These are phyloP conservation scores for Kuraishia cidri DNA, from an alignment of 805 yeast species.

Conservation along the genomic window DNA sequence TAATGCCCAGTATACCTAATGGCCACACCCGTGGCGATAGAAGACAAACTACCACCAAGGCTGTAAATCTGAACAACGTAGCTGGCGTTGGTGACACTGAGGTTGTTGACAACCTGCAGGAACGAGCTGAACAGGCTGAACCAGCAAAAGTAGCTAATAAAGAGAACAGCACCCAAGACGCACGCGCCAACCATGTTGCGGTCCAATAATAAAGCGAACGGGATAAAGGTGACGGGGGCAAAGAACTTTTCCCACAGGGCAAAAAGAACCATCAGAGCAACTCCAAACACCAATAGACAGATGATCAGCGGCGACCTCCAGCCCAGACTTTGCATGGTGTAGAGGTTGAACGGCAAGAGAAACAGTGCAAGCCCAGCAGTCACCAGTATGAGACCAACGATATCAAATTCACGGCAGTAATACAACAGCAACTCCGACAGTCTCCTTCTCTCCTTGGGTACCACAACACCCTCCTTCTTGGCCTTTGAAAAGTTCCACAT, in stretches of 20 bases:
- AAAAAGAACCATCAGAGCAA: constrained; percentile 21
- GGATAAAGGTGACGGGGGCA: constrained; percentile 16
- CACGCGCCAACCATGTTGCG: constrained; percentile 18
- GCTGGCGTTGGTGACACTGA: constrained; percentile 11
- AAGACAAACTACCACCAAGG: constrained; percentile 15
- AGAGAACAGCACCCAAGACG: constrained; percentile 7
- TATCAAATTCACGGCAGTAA: constrained; percentile 24
- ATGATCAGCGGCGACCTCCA: constrained; percentile 30
- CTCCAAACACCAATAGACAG: constrained; percentile 33
- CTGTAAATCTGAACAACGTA: constrained; percentile 15
- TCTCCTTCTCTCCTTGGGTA: no score
- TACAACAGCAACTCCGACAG: constrained; percentile 6
- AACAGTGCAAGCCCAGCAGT: constrained; percentile 23
- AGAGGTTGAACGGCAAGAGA: constrained; percentile 27
- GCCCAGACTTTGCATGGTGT: constrained; percentile 17
- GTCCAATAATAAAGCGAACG: constrained; percentile 14
- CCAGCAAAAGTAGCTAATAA: constrained; percentile 16
- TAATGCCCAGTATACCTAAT: constrained; percentile 11
- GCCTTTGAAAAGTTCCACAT: constrained; percentile 18
- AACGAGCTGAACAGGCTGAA: constrained; percentile 12
- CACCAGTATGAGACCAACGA: constrained; percentile 23
- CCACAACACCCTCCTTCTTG: constrained; percentile 13
- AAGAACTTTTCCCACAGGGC: constrained; percentile 23
- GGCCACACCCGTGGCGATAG: constrained; percentile 11
- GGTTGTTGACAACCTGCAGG: constrained; percentile 12